phyloP scores from a whole-genome alignment of 2,329 filamentous ascomycete species.

The Colletotrichum eremochloae region DNA sequence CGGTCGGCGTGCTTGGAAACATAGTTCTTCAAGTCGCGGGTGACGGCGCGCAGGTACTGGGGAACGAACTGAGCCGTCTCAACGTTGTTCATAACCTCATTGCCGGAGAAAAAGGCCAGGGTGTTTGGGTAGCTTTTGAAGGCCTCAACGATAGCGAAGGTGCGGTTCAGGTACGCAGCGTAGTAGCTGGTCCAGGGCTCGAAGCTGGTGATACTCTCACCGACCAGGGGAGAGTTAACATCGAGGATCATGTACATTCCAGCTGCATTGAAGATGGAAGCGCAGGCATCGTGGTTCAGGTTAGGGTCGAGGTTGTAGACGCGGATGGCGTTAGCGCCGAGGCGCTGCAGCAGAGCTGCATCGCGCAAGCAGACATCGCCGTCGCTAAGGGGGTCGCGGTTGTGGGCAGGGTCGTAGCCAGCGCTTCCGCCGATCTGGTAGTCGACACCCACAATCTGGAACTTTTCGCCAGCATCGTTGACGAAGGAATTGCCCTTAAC shows the following conservation, averaged over 20 bases:
- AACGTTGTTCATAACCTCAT: constrained; percentile 81
- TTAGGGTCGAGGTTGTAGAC: constrained; percentile 78
- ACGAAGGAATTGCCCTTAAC: constrained; percentile 71
- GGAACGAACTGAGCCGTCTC: constrained; percentile 71
- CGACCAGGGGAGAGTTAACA: constrained; percentile 74
- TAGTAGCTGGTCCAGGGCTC: constrained; percentile 73
- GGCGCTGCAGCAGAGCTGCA: constrained; percentile 74
- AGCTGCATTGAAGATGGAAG: constrained; percentile 76
- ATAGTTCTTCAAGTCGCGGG: constrained; percentile 85
- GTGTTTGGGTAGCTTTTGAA: constrained; percentile 77
- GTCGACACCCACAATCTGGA: constrained; percentile 76
- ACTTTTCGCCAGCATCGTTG: constrained; percentile 71
- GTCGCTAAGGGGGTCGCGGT: constrained; percentile 72
- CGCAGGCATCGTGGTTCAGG: constrained; percentile 76
- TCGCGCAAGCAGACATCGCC: constrained; percentile 71
- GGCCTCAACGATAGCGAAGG: constrained; percentile 75
- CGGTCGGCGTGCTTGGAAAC: constrained; percentile 78
- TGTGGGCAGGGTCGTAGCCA: constrained; percentile 67
- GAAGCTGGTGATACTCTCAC: constrained; percentile 67
- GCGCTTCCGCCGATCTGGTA: constrained; percentile 78
- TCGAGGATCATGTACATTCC: constrained; percentile 79
- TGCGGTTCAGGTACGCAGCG: constrained; percentile 72
- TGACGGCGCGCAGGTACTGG: constrained; percentile 81
- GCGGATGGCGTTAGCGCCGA: constrained; percentile 76
- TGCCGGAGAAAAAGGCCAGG: constrained; percentile 81